Evolutionary conservation across 2,329 filamentous ascomycete species (phyloP).

Genomic region (Talaromyces sp.): DNA sequence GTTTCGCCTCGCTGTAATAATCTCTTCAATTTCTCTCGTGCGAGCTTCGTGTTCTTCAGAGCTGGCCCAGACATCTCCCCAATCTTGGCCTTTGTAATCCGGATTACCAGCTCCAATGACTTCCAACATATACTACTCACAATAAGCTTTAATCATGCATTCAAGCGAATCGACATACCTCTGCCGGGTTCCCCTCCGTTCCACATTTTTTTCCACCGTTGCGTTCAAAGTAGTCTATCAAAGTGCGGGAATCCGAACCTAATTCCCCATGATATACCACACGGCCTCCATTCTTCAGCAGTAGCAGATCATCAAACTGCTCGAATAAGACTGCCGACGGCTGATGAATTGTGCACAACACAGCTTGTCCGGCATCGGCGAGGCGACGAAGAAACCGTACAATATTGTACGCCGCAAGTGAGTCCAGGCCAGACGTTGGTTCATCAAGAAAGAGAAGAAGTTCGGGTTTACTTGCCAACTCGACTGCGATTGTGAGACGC

Average conservation of each 20-base stretch:
- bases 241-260: slow-evolving; percentile 66
- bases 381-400: slow-evolving; percentile 60
- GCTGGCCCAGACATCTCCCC: slow-evolving; percentile 59
- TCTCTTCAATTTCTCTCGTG: slow-evolving; percentile 51
- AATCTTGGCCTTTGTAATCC: slow-evolving; percentile 59
- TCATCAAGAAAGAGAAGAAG: slow-evolving; percentile 62
- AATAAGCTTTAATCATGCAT: neutral
- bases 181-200: slow-evolving; percentile 66
- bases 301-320: slow-evolving; percentile 77
- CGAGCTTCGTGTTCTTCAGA: slow-evolving; percentile 51
- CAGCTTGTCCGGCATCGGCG: slow-evolving; percentile 75
- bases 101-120: slow-evolving; percentile 62
- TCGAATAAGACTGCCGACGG: slow-evolving; percentile 83
- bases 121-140: slow-evolving; percentile 74
- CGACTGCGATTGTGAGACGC: slow-evolving; percentile 62
- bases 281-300: slow-evolving; percentile 73
- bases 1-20: slow-evolving; percentile 48
- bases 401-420: slow-evolving; percentile 65
- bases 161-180: slow-evolving; percentile 35
- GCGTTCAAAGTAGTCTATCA: slow-evolving; percentile 68
- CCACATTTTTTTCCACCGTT: slow-evolving; percentile 62
- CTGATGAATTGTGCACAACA: slow-evolving; percentile 88
- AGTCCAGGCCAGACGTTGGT: slow-evolving; percentile 64
- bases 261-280: slow-evolving; percentile 87
- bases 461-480: slow-evolving; percentile 60